Evolutionary conservation across 352 stramenopile species (phyloP), one percentile per base, ranked within the genome.

Genomic region (Globisporangium nagaii): DNA sequence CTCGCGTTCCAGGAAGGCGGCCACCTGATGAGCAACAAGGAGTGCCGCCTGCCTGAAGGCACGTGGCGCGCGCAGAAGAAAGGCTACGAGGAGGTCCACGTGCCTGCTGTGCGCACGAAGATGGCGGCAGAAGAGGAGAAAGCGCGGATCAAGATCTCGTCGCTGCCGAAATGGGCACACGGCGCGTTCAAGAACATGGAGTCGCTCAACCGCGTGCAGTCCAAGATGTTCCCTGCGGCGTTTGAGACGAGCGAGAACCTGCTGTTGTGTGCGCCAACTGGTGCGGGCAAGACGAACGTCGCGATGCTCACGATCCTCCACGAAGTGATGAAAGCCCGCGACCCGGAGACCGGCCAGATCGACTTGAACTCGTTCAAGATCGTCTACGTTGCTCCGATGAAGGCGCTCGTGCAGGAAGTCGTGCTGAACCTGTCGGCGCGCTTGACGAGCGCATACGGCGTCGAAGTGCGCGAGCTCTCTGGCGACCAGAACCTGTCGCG

Each of bases 301-400:
- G 96, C 96, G 0, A 96, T 99, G 84, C 75, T 99, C 41, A 96
- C 95, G 19, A 99, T 99, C 66, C 78, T 99, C 11, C 97, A 99
- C 59, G 93, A 98, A 60, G 85, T 99, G 12, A 97, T 97, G 56
- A 97, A 98, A 65, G 96, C 83, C 39, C 68, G 74, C 57, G 68
- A 93, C 63, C 58, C 66, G 19, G 69, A 88, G 20, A 88, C 85
- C 19, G 86, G 93, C 5, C 72, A 82, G 15, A 94, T 99, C 58
- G 95, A 99, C 69, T 54, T 98, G 19, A 88, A 96, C 35, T 86
- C 88, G 17, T 99, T 99, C 71, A 99, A 99, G 77, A 99, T 99
- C 65, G 97, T 99, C 31, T 99, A 99, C 56, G 96, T 99, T 34
- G 97, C 97, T 22, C 97, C 97, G 4, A 99, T 99, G 97, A 99